Percentiles rank a stretch among this genome's conserved stretches.
These are phyloP conservation scores for Sicyos edulis DNA, from an alignment of 306 rosid species.

Conservation along the genomic window DNA sequence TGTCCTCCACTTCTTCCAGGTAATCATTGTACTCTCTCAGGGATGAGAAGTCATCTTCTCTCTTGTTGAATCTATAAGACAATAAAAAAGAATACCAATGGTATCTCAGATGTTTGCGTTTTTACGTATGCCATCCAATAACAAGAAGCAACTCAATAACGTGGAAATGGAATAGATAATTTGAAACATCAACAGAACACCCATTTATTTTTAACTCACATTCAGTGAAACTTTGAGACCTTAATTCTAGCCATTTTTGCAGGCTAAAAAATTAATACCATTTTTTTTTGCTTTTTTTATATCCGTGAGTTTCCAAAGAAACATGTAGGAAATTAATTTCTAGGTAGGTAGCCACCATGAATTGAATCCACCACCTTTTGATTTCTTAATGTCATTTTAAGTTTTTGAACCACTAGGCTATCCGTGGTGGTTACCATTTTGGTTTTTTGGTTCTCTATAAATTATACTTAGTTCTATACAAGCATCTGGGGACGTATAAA, in stretches of 20 bases:
- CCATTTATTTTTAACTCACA: neutral
- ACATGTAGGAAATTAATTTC: no score
- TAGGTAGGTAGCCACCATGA: no score
- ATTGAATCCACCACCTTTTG: no score
- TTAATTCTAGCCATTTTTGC: neutral
- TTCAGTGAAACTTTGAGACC: neutral
- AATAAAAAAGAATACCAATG: constrained; percentile 1
- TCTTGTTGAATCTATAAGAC: constrained; percentile 59
- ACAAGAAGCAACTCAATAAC: constrained; percentile 3
- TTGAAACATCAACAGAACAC: neutral
- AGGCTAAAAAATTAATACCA: neutral
- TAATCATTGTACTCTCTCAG: constrained; percentile 84
- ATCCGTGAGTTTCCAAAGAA: no score
- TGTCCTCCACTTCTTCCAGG: constrained; percentile 92
- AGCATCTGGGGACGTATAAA: neutral
- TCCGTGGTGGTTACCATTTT: neutral
- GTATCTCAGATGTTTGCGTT: neutral
- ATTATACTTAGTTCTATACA: neutral
- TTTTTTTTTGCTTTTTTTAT: neutral
- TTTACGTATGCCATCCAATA: neutral
- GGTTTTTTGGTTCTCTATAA: neutral
- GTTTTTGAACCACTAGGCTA: no score
- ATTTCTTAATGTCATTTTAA: no score
- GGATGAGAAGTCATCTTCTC: constrained; percentile 78
- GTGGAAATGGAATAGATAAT: neutral